These are phyloP conservation scores for Dactylonectria macrodidyma DNA, from an alignment of 2,329 filamentous ascomycete genomes.

Conservation along the genomic window DNA sequence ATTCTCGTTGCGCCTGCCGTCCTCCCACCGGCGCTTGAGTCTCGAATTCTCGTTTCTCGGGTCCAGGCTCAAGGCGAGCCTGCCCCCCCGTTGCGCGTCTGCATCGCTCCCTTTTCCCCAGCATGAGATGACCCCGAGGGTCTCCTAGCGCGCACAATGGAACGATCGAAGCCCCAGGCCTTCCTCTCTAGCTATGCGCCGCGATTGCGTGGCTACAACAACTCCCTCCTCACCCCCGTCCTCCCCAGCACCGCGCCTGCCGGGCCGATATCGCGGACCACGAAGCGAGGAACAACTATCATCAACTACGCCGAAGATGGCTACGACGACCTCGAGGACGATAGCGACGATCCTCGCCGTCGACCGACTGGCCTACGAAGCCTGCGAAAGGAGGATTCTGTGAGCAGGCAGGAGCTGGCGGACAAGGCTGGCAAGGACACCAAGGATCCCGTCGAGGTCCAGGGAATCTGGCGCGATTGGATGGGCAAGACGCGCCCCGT, in stretches of 20 bases:
- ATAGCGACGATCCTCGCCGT: slow-evolving; percentile 82
- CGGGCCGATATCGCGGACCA: slow-evolving; percentile 83
- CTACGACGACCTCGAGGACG: slow-evolving; percentile 83
- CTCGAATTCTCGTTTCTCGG: slow-evolving; percentile 14
- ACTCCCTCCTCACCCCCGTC: slow-evolving; percentile 90
- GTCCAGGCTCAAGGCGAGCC: slow-evolving; percentile 33
- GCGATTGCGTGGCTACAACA: slow-evolving; percentile 89
- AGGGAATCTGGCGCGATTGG: slow-evolving; percentile 96
- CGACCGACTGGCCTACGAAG: slow-evolving; percentile 89
- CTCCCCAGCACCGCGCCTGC: slow-evolving; percentile 78
- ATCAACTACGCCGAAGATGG: slow-evolving; percentile 99
- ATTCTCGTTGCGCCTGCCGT: slow-evolving; percentile 8
- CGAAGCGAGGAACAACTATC: slow-evolving; percentile 94
- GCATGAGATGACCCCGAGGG: slow-evolving; percentile 51
- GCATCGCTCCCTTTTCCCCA: slow-evolving; percentile 42
- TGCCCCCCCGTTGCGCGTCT: slow-evolving; percentile 38
- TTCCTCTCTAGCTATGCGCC: slow-evolving; percentile 94
- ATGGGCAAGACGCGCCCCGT: slow-evolving; percentile 79
- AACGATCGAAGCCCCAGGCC: slow-evolving; percentile 78
- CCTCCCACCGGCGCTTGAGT: too few species aligned
- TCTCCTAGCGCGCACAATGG: slow-evolving; percentile 58
- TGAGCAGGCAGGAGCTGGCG: slow-evolving; percentile 72
- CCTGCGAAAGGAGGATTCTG: slow-evolving; percentile 81
- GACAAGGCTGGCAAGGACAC: slow-evolving; percentile 91
- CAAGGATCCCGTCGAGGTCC: slow-evolving; percentile 82